A percentile compares a stretch with the other conserved stretches of the same genome.
Conservation (phyloP, 176 grass and related monocot species). For the Carex parvula region DNA sequence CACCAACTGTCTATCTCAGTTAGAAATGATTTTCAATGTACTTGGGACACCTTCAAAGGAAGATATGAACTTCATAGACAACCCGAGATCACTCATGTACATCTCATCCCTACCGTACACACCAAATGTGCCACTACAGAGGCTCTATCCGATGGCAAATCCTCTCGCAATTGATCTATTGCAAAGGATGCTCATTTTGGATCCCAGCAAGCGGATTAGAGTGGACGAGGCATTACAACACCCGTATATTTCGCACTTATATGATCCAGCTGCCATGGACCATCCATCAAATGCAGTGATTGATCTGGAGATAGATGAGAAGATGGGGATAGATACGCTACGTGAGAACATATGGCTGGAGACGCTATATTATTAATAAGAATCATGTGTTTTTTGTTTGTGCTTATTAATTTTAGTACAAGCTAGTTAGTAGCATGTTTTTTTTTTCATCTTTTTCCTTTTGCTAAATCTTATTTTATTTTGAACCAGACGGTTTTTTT, state of each 20-base stretch:
- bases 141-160: conserved; percentile 26
- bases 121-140: conserved; percentile 13
- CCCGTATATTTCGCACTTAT: conserved; percentile 28
- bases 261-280: conserved; percentile 17
- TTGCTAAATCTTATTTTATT: no score
- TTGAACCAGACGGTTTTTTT: no score
- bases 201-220: conserved; percentile 34
- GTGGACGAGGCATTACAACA: conserved; percentile 32
- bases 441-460: no score
- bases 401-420: no score
- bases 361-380: no score
- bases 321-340: conserved; percentile 22
- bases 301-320: conserved; percentile 34
- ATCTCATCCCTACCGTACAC: conserved; percentile 29
- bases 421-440: no score
- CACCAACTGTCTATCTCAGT: conserved; percentile 29
- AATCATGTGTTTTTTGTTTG: no score
- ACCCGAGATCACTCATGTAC: conserved; percentile 21
- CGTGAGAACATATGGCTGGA: no score
- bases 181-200: conserved; percentile 36
- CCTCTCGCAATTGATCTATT: conserved; percentile 36
- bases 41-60: conserved; percentile 34
- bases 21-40: conserved; percentile 30
- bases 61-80: conserved; percentile 37
- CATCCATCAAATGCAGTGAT: conserved; percentile 10